Evolutionary conservation across 1,139 yeast species (phyloP).

Genomic region (Sugiyamaella xylanicola): DNA sequence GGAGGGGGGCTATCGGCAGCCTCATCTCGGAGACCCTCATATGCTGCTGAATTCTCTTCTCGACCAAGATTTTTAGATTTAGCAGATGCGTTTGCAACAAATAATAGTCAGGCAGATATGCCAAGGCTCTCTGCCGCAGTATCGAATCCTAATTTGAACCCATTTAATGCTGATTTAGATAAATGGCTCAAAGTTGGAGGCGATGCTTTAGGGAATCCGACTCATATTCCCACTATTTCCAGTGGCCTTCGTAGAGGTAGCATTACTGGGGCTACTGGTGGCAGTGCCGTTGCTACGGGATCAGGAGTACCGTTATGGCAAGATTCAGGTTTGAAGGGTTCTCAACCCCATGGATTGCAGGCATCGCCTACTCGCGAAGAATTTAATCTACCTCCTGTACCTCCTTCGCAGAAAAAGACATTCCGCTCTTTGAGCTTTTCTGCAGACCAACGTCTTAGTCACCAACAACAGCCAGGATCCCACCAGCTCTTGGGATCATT

Average conservation of each 20-base stretch:
- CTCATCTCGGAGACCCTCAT: constrained; percentile 41
- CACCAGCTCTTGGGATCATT: constrained; percentile 29
- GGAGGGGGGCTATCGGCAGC: constrained; percentile 32
- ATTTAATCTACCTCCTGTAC: constrained; percentile 19
- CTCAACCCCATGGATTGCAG: background rate
- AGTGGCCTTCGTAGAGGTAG: constrained; percentile 7
- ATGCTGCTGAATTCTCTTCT: constrained; percentile 41
- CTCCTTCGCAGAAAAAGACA: constrained; percentile 27
- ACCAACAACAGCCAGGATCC: constrained; percentile 19
- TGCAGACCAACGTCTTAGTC: constrained; percentile 20
- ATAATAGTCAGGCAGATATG: background rate
- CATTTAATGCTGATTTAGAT: constrained; percentile 10
- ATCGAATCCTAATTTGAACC: constrained; percentile 16
- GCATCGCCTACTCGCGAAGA: constrained; percentile 21
- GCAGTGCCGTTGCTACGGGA: background rate
- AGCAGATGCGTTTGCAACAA: constrained; percentile 11
- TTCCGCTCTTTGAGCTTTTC: constrained; percentile 31
- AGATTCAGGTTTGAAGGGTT: background rate
- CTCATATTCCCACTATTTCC: background rate
- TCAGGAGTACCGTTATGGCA: constrained; percentile 11
- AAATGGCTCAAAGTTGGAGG: constrained; percentile 14
- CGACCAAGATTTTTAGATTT: constrained; percentile 28
- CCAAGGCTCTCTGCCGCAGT: constrained; percentile 11
- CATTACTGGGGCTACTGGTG: background rate
- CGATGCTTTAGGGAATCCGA: background rate